phyloP scores from a whole-genome alignment of 257 asterid genomes.

The Capsicum baccatum region DNA sequence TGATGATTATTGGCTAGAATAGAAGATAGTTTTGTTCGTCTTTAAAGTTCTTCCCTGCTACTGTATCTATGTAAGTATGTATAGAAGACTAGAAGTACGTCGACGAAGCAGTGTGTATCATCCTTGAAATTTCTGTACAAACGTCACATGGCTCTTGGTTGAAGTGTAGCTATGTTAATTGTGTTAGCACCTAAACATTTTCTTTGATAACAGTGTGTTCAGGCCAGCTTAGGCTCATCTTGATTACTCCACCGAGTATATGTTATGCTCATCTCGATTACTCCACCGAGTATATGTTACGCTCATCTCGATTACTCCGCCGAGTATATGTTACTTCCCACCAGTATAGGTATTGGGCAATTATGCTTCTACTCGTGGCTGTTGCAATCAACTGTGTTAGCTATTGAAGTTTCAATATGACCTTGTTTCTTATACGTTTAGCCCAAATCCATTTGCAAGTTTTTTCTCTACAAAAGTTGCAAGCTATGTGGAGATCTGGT shows the following conservation, averaged over 20 bases:
- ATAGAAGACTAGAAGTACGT: background rate
- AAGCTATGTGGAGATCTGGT: background rate
- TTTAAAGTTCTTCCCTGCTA: background rate
- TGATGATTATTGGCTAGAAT: slow-evolving; percentile 5
- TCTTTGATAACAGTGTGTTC: background rate
- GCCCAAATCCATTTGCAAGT: background rate
- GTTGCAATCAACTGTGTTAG: slow-evolving; percentile 20
- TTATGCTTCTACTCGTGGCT: background rate
- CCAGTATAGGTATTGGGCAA: background rate
- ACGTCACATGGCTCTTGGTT: background rate
- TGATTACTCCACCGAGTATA: background rate
- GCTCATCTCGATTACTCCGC: background rate
- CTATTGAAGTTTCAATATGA: background rate
- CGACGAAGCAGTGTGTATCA: background rate
- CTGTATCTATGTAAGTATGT: background rate
- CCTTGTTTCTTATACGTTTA: background rate
- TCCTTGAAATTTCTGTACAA: background rate
- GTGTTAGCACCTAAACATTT: background rate
- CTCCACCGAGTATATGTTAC: too few species aligned
- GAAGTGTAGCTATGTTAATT: background rate
- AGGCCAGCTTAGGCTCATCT: background rate
- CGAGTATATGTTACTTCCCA: background rate
- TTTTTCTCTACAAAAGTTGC: background rate
- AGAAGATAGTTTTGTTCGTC: background rate
- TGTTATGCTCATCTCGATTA: background rate